Base-by-base conservation (phyloP, 2,329 filamentous ascomycete genomes). In the Mollisiaceae sp. region DNA sequence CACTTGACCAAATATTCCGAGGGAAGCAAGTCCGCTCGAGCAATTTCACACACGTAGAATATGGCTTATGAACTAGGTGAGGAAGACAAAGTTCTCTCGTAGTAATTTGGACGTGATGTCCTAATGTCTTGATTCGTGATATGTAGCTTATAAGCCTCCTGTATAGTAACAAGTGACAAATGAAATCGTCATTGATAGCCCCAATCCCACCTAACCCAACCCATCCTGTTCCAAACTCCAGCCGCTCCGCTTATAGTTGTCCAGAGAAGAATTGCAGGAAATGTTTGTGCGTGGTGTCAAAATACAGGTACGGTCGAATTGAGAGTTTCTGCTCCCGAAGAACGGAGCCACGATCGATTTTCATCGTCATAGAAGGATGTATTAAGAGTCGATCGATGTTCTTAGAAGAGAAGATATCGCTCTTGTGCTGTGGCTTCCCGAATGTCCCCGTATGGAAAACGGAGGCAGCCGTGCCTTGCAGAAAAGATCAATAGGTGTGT, bases 151-250 rank as follows among this genome's bases (percentile, higher is more conserved):
- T 50, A 24, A 36, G 45, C 43, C 55, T 45, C 38, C 56, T 63
- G 61, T 41, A 36, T 47, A 59, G 32, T 63, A 20, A 63, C 18
- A 54, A 59, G 54, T 27, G 43, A 63, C 61, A 59, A 52, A 63
- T 22, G 61, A 52, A 63, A 59, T 39, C 35, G 54, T 41, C 55
- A 41, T 20, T 15, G 35, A 32, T 54, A 54, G 50, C 24, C 32
- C 20, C 50, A 32, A 32, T 54, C 12, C 43, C 32, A 24, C 54
- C 54, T 20, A 63, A 24, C 55, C 55, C 43, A 8, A 18, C 24
- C 22, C 14, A 27, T 15, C 41, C 35, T 9, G 38, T n/a, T 41
- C 61, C 43, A 63, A 59, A 59, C 54, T 59, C 61, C 55, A 52
- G 52, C 55, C 61, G 14, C 39, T 47, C 61, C 50, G 36, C 43